Base-by-base conservation (phyloP, 2,329 filamentous ascomycete genomes). In the Ophiocordyceps polyrhachis-furcata region DNA sequence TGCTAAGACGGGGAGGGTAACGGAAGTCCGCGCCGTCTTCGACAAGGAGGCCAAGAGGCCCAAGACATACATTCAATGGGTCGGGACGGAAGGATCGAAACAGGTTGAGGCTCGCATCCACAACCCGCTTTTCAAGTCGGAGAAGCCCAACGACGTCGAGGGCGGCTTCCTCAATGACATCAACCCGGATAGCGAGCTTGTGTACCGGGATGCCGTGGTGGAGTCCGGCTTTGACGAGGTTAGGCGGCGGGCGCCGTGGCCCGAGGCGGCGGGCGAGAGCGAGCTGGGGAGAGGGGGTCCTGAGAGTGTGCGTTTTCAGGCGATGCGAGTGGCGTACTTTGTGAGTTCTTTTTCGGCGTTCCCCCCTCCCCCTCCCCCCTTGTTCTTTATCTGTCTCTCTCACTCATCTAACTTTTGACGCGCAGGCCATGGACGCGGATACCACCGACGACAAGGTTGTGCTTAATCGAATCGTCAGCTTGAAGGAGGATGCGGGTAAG, bases 61-160 rank as follows among this genome's bases (percentile, higher is more conserved):
- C 40, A 89, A 93, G 65, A 79, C 86, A 1, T 84, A 77, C 57
- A 93, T 95, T 58, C 87, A 94, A 58, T 95, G 89, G 89, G 83
- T 94, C 6, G 76, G 56, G 19, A 57, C 79, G 5, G 75, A 78
- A 37, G 79, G 76, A 1, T 73, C 80, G 0, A 70, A 70, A 14
- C 76, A 77, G 51, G 79, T 81, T 13, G 82, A 88, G 60, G 83
- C 78, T 40, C 81, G 88, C 47, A 70, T 91, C 42, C 81, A 91
- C 65, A 83, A 86, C 58, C 69, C 77, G 3, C 72, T 96, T 0
- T 95, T 95, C 74, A 87, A 86, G 60, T 85, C 81, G 4, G 80
- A 88, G 42, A 81, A 91, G 55, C 88, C 89, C 2, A 79, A 81
- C 37, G 74, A 79, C 12, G 79, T 81, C 3, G 78, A 80, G 42